These are phyloP conservation scores for Pugionium dolabratum DNA, from an alignment of 345 rosid genomes.

Conservation along the genomic window DNA sequence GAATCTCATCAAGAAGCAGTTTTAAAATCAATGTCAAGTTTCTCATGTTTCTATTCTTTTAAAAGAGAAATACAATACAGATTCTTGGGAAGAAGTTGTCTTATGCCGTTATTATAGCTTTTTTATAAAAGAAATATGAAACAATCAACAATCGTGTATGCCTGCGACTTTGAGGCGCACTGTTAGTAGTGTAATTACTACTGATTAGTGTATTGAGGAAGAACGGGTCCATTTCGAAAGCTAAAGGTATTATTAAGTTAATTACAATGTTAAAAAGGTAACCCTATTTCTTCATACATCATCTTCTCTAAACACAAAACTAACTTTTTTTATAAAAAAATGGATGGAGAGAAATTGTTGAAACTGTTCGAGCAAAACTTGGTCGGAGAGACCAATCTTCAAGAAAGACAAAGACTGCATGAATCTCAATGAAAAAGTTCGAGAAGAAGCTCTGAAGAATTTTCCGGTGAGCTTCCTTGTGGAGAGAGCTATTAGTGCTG, in stretches of 20 bases:
- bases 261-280: conserved; percentile 5
- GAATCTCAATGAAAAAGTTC: neutral
- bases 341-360: conserved; percentile 48
- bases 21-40: conserved; percentile 15
- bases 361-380: conserved; percentile 50
- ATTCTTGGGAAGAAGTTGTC: neutral
- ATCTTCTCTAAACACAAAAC: neutral
- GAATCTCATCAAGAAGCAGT: conserved; percentile 17
- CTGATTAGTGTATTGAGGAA: conserved; percentile 9
- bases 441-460: conserved; percentile 25
- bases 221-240: conserved; percentile 26
- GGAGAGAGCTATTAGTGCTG: conserved; percentile 53
- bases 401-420: conserved; percentile 20
- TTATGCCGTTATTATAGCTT: neutral
- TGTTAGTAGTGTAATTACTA: conserved; percentile 8
- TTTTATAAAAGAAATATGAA: neutral
- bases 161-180: neutral
- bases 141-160: neutral
- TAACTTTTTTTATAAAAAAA: conserved; percentile 2
- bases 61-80: neutral
- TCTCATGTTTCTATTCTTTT: neutral
- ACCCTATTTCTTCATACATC: conserved; percentile 1
- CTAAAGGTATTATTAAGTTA: conserved; percentile 28
- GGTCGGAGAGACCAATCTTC: conserved; percentile 51
- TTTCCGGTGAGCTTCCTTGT: conserved; percentile 24